A percentile compares a stretch with the other conserved stretches of the same genome.
phyloP scores from a whole-genome alignment of 2,329 filamentous ascomycete species.

The Claviceps africana region DNA sequence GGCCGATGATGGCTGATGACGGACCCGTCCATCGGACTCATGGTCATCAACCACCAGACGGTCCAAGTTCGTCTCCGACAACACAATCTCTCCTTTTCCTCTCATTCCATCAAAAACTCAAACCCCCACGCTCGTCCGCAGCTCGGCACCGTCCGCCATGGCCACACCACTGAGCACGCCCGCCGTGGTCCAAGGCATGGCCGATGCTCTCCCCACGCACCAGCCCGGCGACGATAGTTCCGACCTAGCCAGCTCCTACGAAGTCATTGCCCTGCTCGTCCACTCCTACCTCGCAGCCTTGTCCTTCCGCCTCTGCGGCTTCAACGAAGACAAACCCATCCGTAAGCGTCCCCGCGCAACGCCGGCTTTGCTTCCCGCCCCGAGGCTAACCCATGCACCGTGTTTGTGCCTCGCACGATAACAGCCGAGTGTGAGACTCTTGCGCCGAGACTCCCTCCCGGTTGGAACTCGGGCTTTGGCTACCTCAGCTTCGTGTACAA shows the following conservation, averaged over 20 bases:
- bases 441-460: slow-evolving; percentile 50
- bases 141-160: not conserved
- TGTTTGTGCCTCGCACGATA: not conserved
- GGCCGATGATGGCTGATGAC: not conserved
- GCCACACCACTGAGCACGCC: slow-evolving; percentile 12
- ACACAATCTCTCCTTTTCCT: not conserved
- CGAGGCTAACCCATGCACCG: not conserved
- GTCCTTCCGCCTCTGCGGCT: slow-evolving; percentile 67
- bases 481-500: slow-evolving; percentile 75
- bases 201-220: slow-evolving; percentile 44
- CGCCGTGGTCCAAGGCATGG: slow-evolving; percentile 41
- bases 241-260: slow-evolving; percentile 56
- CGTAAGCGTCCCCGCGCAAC: slow-evolving; percentile 32
- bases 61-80: not conserved
- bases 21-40: not conserved
- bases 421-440: slow-evolving; percentile 36
- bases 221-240: slow-evolving; percentile 38
- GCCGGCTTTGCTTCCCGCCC: not conserved
- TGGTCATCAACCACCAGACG: not conserved
- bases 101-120: too few relatives aligned
- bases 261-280: slow-evolving; percentile 69
- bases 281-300: slow-evolving; percentile 73
- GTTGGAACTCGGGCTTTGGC: slow-evolving; percentile 65
- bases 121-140: too few relatives aligned
- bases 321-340: slow-evolving; percentile 68